Base-by-base conservation (phyloP, 2,329 filamentous ascomycete species). In the Arthroderma sp. region DNA sequence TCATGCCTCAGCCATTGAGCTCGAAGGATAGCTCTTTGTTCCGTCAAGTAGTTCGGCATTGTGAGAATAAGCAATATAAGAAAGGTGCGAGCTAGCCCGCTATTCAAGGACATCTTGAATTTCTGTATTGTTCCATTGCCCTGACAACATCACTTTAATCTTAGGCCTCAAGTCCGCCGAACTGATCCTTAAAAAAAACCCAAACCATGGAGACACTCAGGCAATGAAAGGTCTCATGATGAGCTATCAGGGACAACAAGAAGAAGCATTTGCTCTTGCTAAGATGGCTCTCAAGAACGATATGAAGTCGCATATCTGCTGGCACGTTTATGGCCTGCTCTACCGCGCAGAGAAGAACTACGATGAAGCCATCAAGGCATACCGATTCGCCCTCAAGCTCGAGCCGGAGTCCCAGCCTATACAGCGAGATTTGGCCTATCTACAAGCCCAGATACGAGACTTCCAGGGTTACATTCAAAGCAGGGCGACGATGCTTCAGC, bases 281-380 rank as follows among this genome's bases (percentile, higher is more conserved):
- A 98, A 96, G 76, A 82, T 90, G 63, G 93, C 94, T 35, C 79
- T 98, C 66, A 90, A 86, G 64, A 89, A 91, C 67, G 91, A 97
- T 71, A 97, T 98, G 91, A 96, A 94, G 77, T 96, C 91, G 67
- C 91, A 97, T 74, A 91, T 98, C 67, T 97, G 91, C 79, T 98
- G 93, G 93, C 94, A 98, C 73, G 93, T 98, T 60, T 98, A 97
- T 71, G 93, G 94, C 33, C 76, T 98, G 64, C 80, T 98, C 54
- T 97, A 95, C 75, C 85, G 91, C 55, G 86, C 88, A 53, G 86
- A 87, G 69, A 97, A 97, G 80, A 97, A 98, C 74, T 97, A 94
- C 66, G 93, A 97, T 72, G 93, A 97, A 76, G 91, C 94, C 8
- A 96, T 96, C 76, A 97, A 97, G 79, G 94, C 93, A 59, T 98